Conservation (phyloP, 768 basidiomycete genomes). For the Lentinus brumalis region DNA sequence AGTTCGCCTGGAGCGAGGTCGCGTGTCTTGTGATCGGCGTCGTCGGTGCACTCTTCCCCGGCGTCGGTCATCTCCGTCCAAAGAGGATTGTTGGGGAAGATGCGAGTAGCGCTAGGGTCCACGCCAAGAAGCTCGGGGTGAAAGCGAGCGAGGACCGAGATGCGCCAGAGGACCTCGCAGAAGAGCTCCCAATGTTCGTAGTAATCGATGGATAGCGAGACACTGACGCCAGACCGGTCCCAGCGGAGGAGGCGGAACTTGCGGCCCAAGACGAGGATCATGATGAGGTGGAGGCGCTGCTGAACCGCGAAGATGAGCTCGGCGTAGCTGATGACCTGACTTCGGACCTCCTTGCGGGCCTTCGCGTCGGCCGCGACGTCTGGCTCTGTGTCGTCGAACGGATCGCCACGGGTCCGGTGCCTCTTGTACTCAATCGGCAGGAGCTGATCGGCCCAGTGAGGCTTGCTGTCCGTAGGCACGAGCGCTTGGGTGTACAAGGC, state of each 20-base stretch:
- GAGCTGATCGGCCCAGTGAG: too few relatives aligned
- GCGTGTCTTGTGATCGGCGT: not conserved
- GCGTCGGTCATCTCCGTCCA: not conserved
- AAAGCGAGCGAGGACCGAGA: not conserved
- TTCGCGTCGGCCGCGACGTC: too few relatives aligned
- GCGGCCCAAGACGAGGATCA: constrained; percentile 4
- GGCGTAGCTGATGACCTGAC: not conserved
- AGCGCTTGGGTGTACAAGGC: too few relatives aligned
- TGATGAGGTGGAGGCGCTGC: constrained; percentile 6
- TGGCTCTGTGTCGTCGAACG: too few relatives aligned
- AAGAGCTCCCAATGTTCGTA: not conserved
- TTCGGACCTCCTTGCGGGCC: too few relatives aligned
- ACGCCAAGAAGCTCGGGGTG: constrained; percentile 1
- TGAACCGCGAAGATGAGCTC: constrained; percentile 3
- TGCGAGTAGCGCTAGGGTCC: constrained; percentile 2
- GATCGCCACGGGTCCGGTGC: too few relatives aligned
- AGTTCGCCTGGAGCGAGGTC: not conserved
- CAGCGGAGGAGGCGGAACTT: constrained; percentile 1
- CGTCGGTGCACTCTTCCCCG: not conserved
- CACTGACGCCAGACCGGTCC: constrained; percentile 11
- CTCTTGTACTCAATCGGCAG: too few relatives aligned
- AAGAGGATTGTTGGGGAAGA: not conserved
- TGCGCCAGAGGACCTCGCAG: constrained; percentile 9
- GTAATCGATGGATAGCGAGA: constrained; percentile 7
- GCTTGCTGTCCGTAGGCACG: too few relatives aligned